Evolutionary conservation across 2,329 filamentous ascomycete genomes (phyloP).

Genomic region (Waltergamsia citrina): DNA sequence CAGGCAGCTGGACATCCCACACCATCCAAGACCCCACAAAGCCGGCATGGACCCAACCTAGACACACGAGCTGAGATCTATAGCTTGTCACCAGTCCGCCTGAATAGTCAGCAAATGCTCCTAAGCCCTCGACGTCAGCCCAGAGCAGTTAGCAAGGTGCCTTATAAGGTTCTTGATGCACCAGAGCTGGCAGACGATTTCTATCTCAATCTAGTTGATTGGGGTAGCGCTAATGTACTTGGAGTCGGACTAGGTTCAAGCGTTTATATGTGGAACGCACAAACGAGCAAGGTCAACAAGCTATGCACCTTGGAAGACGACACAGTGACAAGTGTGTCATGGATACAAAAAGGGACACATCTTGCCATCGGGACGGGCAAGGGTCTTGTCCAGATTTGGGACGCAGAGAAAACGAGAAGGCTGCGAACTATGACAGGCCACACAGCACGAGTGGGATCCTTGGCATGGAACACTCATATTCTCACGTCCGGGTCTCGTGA

Average conservation of each 20-base stretch:
- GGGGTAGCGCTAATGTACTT: conserved; percentile 90
- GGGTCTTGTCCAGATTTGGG: conserved; percentile 95
- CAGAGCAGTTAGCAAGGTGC: conserved; percentile 86
- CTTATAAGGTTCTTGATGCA: conserved; percentile 94
- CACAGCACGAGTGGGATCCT: conserved; percentile 80
- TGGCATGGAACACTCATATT: conserved; percentile 98
- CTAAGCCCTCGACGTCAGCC: conserved; percentile 84
- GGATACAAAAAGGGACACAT: conserved; percentile 97
- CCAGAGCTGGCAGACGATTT: conserved; percentile 96
- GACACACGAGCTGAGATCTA: conserved; percentile 90
- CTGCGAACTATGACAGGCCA: conserved; percentile 96
- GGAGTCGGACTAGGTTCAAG: conserved; percentile 87
- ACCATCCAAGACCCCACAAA: conserved; percentile 81
- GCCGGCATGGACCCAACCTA: conserved; percentile 77
- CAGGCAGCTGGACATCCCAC: conserved; percentile 74
- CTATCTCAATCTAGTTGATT: conserved; percentile 94
- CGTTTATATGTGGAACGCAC: conserved; percentile 98
- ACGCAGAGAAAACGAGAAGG: conserved; percentile 77
- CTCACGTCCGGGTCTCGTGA: conserved; percentile 92
- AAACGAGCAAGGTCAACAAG: conserved; percentile 83
- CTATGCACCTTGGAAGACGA: conserved; percentile 89
- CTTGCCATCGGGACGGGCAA: conserved; percentile 92
- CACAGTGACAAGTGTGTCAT: conserved; percentile 91
- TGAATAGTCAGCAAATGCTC: conserved; percentile 87
- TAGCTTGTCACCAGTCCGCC: conserved; percentile 87